Evolutionary conservation across 1,284 basidiomycete species (phyloP).

Genomic region (Cutaneotrichosporon cyanovorans): DNA sequence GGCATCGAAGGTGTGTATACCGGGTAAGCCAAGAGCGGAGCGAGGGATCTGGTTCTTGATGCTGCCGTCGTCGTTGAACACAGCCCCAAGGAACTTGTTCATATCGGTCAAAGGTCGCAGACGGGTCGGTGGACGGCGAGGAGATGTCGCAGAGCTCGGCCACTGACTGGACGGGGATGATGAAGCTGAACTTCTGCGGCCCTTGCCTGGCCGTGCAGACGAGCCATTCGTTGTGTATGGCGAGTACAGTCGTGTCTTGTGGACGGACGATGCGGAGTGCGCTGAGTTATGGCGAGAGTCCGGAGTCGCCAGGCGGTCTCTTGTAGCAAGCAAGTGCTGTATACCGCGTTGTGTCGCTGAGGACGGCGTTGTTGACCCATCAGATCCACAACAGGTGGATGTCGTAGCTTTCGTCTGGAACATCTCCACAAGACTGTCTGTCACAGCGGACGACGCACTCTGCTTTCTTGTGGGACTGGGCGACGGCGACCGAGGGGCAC

Average conservation of each 20-base stretch:
- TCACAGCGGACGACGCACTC: constrained; percentile 9
- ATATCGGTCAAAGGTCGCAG: constrained; percentile 38
- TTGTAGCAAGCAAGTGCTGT: constrained; percentile 11
- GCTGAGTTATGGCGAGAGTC: constrained; percentile 37
- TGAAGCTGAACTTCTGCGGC: constrained; percentile 14
- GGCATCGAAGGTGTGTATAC: constrained; percentile 35
- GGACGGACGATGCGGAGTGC: constrained; percentile 40
- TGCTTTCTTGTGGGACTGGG: background rate
- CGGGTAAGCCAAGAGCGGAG: constrained; percentile 36
- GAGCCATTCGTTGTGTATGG: constrained; percentile 37
- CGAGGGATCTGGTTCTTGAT: constrained; percentile 31
- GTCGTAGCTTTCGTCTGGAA: constrained; percentile 27
- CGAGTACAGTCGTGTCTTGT: constrained; percentile 45
- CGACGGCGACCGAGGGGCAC: constrained; percentile 3
- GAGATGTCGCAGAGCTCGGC: constrained; percentile 1
- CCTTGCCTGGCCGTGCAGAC: constrained; percentile 20
- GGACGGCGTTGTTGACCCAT: background rate
- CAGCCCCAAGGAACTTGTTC: constrained; percentile 33
- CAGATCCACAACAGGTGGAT: background rate
- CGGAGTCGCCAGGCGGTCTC: constrained; percentile 22
- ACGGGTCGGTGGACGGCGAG: constrained; percentile 10
- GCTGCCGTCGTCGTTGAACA: constrained; percentile 35
- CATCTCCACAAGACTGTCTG: constrained; percentile 30
- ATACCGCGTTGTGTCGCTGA: constrained; percentile 9
- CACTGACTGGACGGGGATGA: constrained; percentile 3